These are phyloP conservation scores for Puccinia hordei DNA, from an alignment of 1,284 basidiomycete species.

Conservation along the genomic window DNA sequence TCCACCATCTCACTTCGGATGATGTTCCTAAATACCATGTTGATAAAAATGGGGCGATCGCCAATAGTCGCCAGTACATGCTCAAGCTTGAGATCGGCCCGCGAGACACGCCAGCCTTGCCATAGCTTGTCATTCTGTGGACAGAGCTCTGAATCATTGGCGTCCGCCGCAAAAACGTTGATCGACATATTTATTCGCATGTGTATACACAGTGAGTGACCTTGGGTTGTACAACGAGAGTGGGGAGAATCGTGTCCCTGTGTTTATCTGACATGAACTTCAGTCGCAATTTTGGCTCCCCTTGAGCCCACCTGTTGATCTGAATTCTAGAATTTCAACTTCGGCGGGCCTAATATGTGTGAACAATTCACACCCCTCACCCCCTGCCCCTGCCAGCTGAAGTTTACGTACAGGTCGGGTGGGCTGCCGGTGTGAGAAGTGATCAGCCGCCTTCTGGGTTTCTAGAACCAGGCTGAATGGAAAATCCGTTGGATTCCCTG, in stretches of 20 bases:
- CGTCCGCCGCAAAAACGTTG: too few species aligned
- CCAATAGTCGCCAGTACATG: neutral
- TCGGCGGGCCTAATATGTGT: neutral
- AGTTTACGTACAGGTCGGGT: constrained; percentile 3
- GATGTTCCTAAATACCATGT: neutral
- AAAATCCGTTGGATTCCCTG: neutral
- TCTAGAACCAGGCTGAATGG: neutral
- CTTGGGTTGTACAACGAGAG: neutral
- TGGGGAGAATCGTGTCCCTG: neutral
- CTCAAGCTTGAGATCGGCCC: constrained; percentile 7
- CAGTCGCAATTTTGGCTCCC: neutral
- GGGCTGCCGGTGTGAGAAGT: neutral
- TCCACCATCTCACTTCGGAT: neutral
- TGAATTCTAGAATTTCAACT: constrained; percentile 11
- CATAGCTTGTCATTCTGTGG: neutral
- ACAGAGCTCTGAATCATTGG: neutral
- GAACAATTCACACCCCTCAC: neutral
- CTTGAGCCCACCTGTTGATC: neutral
- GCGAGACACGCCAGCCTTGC: neutral
- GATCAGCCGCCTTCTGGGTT: neutral
- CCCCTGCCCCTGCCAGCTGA: neutral
- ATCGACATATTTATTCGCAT: too few species aligned
- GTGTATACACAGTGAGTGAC: too few species aligned
- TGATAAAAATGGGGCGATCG: neutral
- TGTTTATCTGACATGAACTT: neutral